Evolutionary conservation across 495 filamentous ascomycete genomes (phyloP), one percentile per base, ranked within the genome.

Genomic region (Mycothermus thermophilus): DNA sequence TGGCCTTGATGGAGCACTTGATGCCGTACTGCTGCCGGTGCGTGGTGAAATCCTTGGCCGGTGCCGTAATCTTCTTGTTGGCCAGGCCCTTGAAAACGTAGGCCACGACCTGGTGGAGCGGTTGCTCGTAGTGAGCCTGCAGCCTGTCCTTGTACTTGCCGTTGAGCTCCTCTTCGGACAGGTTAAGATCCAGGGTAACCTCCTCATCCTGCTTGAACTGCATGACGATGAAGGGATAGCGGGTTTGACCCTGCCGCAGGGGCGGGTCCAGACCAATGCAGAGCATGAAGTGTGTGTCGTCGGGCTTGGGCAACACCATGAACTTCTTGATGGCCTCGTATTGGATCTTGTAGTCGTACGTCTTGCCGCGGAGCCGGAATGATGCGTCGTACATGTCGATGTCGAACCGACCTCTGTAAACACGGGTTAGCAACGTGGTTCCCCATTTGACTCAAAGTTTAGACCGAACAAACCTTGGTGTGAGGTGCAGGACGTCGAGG

Each of bases 331-430:
- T 83, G 22, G 75, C 70, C 22, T 94, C 81, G 54, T 93, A 99
- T 61, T 93, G 84, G 42, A 99, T 94, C 69, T 99, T 99, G 74
- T 99, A 99, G 66, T 96, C 92, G 69, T 99, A 99, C 20, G 92
- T 99, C 61, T 96, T 96, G 32, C 92, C 92, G 32, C 92, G 88
- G 38, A 99, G 74, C 37, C 92, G 80, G 73, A 99, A 96, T 4
- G 92, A 96, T 1, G 76, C 75, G 54, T 96, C 92, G 71, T 96
- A 99, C 83, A 99, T 94, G 55, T 96, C 92, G 67, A 96, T 93
- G 58, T 95, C 92, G 69, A 96, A 99, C 32, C 92, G 90, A 54
- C 92, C 92, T 80, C 90, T 93, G 54, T 27, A 14, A 37, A 40
- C n/a, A n/a, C n/a, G n/a, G n/a, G n/a, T n/a, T n/a, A n/a, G n/a